Evolutionary conservation across 345 rosid genomes (phyloP).

Genomic region (Gossypium mustelinum): DNA sequence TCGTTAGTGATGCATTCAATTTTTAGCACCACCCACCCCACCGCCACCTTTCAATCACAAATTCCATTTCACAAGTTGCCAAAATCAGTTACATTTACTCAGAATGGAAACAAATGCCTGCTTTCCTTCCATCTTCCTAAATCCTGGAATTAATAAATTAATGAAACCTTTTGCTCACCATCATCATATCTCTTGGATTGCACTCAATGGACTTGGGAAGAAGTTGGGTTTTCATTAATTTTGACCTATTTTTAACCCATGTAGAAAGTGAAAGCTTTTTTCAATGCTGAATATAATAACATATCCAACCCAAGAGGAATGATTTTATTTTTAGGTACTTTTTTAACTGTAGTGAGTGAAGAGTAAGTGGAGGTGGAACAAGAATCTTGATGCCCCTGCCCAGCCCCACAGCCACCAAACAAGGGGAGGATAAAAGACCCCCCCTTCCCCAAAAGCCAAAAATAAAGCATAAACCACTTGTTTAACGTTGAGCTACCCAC

Average conservation of each 20-base stretch:
- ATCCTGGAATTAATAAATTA: not conserved
- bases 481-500: not conserved
- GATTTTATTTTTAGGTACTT: not conserved
- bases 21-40: not conserved
- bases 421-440: not conserved
- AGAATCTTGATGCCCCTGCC: not conserved
- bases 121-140: not conserved
- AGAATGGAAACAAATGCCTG: not conserved
- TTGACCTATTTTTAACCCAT: not conserved
- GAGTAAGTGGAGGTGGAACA: not conserved
- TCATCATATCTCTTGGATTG: not conserved
- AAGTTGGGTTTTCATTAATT: not conserved
- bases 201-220: slow-evolving; percentile 1
- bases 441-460: not conserved
- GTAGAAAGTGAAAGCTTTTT: not conserved
- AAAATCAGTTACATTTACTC: not conserved
- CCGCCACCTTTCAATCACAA: not conserved
- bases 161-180: too few species aligned
- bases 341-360: not conserved
- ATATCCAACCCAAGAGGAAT: slow-evolving; percentile 6
- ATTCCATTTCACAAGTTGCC: not conserved
- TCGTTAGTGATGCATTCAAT: slow-evolving; percentile 1
- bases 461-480: slow-evolving; percentile 8
- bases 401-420: not conserved
- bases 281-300: not conserved